Evolutionary conservation across 306 rosid species (phyloP).

Genomic region (Senna siamea): DNA sequence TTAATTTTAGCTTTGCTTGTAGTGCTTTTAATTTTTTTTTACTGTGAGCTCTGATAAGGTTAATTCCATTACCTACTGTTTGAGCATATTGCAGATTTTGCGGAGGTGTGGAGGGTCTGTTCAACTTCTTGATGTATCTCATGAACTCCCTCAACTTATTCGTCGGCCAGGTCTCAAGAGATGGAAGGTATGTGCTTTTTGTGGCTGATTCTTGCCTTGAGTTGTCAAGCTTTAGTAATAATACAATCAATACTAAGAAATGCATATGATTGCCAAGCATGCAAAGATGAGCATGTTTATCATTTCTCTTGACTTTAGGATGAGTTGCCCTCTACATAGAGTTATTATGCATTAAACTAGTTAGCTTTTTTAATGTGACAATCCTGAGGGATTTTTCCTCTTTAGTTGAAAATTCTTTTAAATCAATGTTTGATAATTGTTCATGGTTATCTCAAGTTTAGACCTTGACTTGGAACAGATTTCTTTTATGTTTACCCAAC

Average conservation of each 20-base stretch:
- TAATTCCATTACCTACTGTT: conserved; percentile 1
- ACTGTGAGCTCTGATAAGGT: not conserved
- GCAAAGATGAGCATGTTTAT: not conserved
- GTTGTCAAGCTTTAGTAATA: conserved; percentile 19
- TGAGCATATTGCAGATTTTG: conserved; percentile 64
- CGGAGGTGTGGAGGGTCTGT: conserved; percentile 79
- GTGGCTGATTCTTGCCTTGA: conserved; percentile 19
- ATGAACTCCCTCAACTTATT: conserved; percentile 86
- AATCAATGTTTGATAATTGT: conserved; percentile 12
- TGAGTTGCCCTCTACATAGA: not conserved
- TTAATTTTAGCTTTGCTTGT: not conserved
- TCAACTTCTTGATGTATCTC: conserved; percentile 84
- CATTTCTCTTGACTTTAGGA: conserved; percentile 3
- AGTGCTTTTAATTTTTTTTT: not conserved
- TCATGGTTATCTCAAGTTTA: conserved; percentile 8
- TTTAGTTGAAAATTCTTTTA: conserved; percentile 17
- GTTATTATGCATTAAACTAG: not conserved
- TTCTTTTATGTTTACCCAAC: conserved; percentile 19
- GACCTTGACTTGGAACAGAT: no score
- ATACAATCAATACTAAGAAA: not conserved
- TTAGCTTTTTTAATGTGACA: not conserved
- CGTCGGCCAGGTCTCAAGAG: conserved; percentile 82
- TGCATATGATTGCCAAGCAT: conserved; percentile 15
- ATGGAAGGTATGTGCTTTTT: conserved; percentile 76
- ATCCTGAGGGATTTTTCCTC: not conserved